phyloP scores from a whole-genome alignment of 495 filamentous ascomycete species.

The Sordaria brevicollis region DNA sequence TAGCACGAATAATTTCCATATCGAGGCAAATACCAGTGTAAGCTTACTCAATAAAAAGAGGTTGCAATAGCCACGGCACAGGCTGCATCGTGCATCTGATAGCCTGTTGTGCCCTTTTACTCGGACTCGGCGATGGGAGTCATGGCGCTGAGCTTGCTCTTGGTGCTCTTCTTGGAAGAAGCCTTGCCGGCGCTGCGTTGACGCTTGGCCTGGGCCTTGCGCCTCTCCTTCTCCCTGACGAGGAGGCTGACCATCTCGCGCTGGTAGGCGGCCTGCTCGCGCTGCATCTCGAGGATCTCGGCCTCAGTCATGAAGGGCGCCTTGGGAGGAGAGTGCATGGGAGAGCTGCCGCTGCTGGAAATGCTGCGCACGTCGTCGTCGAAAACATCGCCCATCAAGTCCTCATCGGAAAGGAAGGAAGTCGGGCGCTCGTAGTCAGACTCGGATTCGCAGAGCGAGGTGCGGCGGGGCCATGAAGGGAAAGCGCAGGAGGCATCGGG shows the following conservation, averaged over 20 bases:
- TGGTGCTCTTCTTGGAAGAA: constrained; percentile 31
- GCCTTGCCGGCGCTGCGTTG: constrained; percentile 18
- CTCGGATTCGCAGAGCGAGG: constrained; percentile 30
- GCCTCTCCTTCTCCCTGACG: constrained; percentile 37
- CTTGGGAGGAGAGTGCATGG: constrained; percentile 19
- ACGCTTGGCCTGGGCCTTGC: constrained; percentile 23
- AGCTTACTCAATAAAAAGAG: constrained; percentile 3
- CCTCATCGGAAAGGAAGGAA: constrained; percentile 41
- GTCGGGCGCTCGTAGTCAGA: constrained; percentile 30
- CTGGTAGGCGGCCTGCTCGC: constrained; percentile 34
- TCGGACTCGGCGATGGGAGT: constrained; percentile 38
- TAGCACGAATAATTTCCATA: not conserved
- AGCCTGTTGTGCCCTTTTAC: constrained; percentile 5
- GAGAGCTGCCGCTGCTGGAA: constrained; percentile 36
- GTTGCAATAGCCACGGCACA: constrained; percentile 1
- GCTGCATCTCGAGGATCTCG: constrained; percentile 33
- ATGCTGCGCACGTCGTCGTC: constrained; percentile 36
- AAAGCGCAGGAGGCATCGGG: constrained; percentile 36
- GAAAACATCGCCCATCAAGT: constrained; percentile 27
- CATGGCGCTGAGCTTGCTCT: constrained; percentile 36
- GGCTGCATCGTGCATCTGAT: not conserved
- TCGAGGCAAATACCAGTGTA: not conserved
- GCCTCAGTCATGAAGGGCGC: constrained; percentile 19
- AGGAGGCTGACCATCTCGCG: constrained; percentile 34
- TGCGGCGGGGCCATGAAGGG: constrained; percentile 40